Base-by-base conservation (phyloP, 495 filamentous ascomycete species). In the Daldinia loculata region DNA sequence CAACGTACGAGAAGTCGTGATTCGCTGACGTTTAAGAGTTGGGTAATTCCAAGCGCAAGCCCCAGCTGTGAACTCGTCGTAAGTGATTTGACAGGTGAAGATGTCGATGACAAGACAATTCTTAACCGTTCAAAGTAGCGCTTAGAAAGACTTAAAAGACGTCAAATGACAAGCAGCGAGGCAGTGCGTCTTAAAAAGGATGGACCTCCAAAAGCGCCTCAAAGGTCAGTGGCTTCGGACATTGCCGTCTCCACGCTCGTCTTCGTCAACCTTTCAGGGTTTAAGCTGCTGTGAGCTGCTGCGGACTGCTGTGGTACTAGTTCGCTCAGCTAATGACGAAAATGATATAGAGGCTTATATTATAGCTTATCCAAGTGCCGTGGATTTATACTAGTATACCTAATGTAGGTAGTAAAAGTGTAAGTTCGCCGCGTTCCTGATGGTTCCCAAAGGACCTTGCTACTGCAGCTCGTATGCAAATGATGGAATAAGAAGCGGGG, bases 201-300 rank as follows among this genome's bases (percentile, higher is more conserved):
- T 72, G 66, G 58, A 57, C 45, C 43, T 32, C 38, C 22, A 32
- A 58, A 43, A 51, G 19, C 61, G 41, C 65, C 38, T 65, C 50
- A 55, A 45, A 63, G 56, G 30, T 69, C 53, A 62, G 70, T 69
- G 65, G 65, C 70, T 73, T 73, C 70, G 70, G 70, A 73, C 70
- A 52, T 69, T 65, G 50, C 70, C 70, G 70, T 59, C 41, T 6
- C 51, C 53, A 55, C 53, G 27, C 32, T 43, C 39, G 38, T 58
- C 27, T 38, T 26, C 17, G 51, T 61, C 27, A 43, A 29, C 29
- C 48, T n/a, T 55, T n/a, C 15, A 19, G 27, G 50, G 22, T 30
- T 27, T 7, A 29, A 53, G 50, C 50, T 48, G 17, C 43, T 11
- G 50, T 30, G 24, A 30, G 50, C 50, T 48, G 8, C 43, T 48